These are phyloP conservation scores for Monosporascus sp. DNA, from an alignment of 2,329 filamentous ascomycete genomes.

Conservation along the genomic window DNA sequence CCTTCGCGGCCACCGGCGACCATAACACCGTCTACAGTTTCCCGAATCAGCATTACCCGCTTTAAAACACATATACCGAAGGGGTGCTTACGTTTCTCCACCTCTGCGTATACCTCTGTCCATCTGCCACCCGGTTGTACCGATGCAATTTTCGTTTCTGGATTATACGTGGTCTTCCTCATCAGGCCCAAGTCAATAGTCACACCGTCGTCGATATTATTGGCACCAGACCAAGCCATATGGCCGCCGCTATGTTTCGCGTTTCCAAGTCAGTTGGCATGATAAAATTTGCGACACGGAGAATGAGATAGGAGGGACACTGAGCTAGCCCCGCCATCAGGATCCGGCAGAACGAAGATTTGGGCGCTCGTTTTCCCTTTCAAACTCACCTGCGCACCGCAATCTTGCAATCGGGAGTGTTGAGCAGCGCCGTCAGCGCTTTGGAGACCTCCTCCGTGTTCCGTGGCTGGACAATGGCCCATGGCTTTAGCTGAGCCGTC, in stretches of 20 bases:
- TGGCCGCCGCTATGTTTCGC: slow-evolving; percentile 7
- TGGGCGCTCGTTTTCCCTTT: not conserved
- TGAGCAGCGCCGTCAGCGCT: slow-evolving; percentile 8
- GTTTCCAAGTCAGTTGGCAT: not conserved
- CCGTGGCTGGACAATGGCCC: slow-evolving; percentile 15
- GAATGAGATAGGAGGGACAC: too few species aligned
- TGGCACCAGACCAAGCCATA: slow-evolving; percentile 2
- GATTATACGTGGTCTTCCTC: slow-evolving; percentile 2
- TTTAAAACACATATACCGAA: not conserved
- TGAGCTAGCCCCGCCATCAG: too few species aligned
- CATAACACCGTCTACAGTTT: slow-evolving; percentile 3
- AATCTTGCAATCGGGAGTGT: slow-evolving; percentile 7
- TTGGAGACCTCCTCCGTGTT: slow-evolving; percentile 14
- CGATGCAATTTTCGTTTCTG: slow-evolving; percentile 2
- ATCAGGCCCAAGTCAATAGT: slow-evolving; percentile 12
- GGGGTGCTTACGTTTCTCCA: slow-evolving; percentile 2
- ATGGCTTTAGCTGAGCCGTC: slow-evolving; percentile 8
- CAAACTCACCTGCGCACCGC: slow-evolving; percentile 9
- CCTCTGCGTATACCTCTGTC: slow-evolving; percentile 4
- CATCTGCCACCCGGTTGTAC: slow-evolving; percentile 6
- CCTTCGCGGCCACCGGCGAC: slow-evolving; percentile 8
- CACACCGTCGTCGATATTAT: slow-evolving; percentile 9
- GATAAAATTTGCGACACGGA: not conserved
- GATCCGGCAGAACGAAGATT: too few species aligned
- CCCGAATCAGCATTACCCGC: not conserved